Percentiles rank a stretch among this genome's conserved stretches.
phyloP scores from a whole-genome alignment of 23 red algal genomes.

The Gracilaria vermiculophylla region DNA sequence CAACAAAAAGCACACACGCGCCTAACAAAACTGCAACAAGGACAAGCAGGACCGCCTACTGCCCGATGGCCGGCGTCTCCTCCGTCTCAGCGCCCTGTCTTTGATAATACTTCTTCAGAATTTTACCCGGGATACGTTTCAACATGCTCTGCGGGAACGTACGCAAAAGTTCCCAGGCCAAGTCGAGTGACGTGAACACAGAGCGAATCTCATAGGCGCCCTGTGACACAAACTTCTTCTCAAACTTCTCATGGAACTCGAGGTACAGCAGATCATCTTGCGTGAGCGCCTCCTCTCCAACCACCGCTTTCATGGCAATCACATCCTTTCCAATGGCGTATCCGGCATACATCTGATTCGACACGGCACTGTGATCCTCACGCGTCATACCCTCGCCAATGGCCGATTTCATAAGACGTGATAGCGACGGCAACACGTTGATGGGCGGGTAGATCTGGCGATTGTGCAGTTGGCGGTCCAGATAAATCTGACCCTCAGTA shows the following conservation, averaged over 20 bases:
- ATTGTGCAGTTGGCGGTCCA: constrained; percentile 95
- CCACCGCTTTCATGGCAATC: constrained; percentile 95
- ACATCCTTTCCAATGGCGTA: constrained; percentile 99
- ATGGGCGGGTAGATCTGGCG: constrained; percentile 97
- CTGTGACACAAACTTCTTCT: constrained; percentile 92
- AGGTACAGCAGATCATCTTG: constrained; percentile 90
- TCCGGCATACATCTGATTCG: constrained; percentile 95
- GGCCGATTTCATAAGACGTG: constrained; percentile 97
- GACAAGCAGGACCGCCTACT: not conserved
- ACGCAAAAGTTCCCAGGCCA: constrained; percentile 90
- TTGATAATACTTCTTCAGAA: constrained; percentile 91
- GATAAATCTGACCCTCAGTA: constrained; percentile 98
- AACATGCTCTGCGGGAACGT: constrained; percentile 86
- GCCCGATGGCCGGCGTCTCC: constrained; percentile 18
- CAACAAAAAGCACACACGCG: no score
- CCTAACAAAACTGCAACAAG: no score
- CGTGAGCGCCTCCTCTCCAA: constrained; percentile 95
- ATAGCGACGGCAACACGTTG: constrained; percentile 96
- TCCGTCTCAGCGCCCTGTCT: constrained; percentile 64
- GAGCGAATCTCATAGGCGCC: constrained; percentile 82
- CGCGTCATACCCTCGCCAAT: constrained; percentile 99
- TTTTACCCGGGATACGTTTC: constrained; percentile 88
- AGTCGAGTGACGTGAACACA: constrained; percentile 84
- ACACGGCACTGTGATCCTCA: constrained; percentile 88
- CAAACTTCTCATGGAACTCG: constrained; percentile 95